Evolutionary conservation across 306 rosid genomes (phyloP).

Genomic region (Ziziphus jujuba): DNA sequence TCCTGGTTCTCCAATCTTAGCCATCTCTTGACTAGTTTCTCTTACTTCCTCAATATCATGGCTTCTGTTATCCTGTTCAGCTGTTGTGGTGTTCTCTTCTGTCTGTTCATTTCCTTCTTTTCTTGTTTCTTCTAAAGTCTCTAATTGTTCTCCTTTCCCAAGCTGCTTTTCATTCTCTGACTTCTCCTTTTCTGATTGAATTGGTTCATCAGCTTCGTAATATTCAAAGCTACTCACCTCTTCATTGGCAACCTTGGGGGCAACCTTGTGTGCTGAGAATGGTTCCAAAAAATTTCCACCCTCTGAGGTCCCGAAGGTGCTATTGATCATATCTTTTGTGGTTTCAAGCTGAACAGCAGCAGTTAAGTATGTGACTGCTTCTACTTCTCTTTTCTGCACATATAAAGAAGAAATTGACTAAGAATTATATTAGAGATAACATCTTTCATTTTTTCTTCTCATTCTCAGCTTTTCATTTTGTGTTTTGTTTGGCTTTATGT

Average conservation of each 20-base stretch:
- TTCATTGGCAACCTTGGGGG: constrained; percentile 9
- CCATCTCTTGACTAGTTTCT: constrained; percentile 7
- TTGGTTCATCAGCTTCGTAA: constrained; percentile 17
- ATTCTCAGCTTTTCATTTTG: too few species aligned
- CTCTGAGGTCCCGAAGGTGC: constrained; percentile 13
- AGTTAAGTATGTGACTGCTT: constrained; percentile 17
- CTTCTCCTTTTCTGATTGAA: constrained; percentile 20
- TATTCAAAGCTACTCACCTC: constrained; percentile 10
- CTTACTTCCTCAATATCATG: constrained; percentile 10
- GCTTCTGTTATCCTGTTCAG: constrained; percentile 7
- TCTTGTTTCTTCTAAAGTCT: constrained; percentile 16
- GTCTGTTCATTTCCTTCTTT: constrained; percentile 18
- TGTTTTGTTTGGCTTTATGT: too few species aligned
- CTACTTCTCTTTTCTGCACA: constrained; percentile 34
- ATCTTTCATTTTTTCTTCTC: too few species aligned
- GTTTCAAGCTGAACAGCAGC: neutral
- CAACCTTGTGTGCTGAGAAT: constrained; percentile 15
- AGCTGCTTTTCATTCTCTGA: constrained; percentile 22
- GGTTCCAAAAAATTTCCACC: constrained; percentile 13
- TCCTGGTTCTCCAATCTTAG: constrained; percentile 17
- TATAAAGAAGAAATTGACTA: neutral
- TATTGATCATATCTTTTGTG: neutral
- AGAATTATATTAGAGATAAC: neutral
- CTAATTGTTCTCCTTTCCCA: constrained; percentile 11
- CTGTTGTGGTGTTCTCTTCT: constrained; percentile 15